Evolutionary conservation across 352 stramenopile species (phyloP), one percentile per base, ranked within the genome.

Genomic region (Blastocystis sp.): DNA sequence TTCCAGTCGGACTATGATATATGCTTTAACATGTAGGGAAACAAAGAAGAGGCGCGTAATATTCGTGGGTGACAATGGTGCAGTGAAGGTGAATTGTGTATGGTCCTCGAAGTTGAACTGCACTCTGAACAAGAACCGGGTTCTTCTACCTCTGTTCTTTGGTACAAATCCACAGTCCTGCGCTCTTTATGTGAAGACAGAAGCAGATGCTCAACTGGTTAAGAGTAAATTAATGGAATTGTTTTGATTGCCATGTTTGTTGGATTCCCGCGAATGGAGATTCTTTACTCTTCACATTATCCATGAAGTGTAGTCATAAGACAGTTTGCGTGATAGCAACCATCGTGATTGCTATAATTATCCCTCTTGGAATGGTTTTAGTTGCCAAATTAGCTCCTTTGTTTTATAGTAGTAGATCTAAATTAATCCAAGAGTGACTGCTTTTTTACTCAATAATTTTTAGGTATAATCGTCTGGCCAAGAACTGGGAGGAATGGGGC

Each of bases 221-320:
- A 81, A 81, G 45, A 62, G 55, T 39, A 64, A 81, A 47, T 41
- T 81, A 26, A 24, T 50, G 55, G 45, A 81, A 26, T 62, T 24
- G 13, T 81, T 81, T n/a, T 81, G 39, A 30, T 65, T 81, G 26
- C 24, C 18, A 62, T 81, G 70, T 81, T 81, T 81, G 70, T 81
- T 81, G 43, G 8, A 81, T 34, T 55, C 26, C 16, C 66, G 7
- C 66, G 39, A 55, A 8, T 26, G 4, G 30, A 78, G 11, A 26
- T 34, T 78, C 0, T 55, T 39, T 59, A 59, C 20, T 16, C n/a
- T 34, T 41, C 65, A 45, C 34, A 11, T 20, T 43, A n/a, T 20
- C 5, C 11, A 81, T 81, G 70, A 53, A 45, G 53, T 81, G 70
- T 24, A 81, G 11, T 24, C 24, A 47, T 65, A 81, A 81, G 37